phyloP scores from a whole-genome alignment of 495 filamentous ascomycete species.

The Aspergillus nanangensis region DNA sequence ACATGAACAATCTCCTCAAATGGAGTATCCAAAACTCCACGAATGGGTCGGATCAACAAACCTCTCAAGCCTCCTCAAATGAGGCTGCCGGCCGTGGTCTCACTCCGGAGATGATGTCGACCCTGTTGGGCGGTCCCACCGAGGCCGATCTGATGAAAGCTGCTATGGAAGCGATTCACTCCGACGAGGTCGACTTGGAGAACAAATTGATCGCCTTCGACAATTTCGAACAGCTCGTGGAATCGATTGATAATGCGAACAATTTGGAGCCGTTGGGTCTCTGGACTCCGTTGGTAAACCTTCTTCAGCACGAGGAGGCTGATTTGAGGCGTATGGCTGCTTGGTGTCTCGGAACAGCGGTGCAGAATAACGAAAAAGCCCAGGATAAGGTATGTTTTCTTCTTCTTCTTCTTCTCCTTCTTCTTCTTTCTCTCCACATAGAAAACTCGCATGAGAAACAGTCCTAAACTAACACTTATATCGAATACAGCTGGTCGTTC shows the following conservation, averaged over 20 bases:
- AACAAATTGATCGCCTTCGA: conserved; percentile 87
- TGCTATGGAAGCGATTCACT: conserved; percentile 68
- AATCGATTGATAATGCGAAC: conserved; percentile 92
- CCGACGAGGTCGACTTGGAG: conserved; percentile 60
- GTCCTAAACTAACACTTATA: conserved; percentile 14
- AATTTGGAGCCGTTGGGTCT: conserved; percentile 72
- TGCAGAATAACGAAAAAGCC: conserved; percentile 85
- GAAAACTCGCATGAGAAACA: background rate
- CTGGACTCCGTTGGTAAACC: conserved; percentile 72
- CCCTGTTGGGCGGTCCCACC: conserved; percentile 74
- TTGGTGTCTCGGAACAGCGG: conserved; percentile 90
- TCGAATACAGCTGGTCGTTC: conserved; percentile 49
- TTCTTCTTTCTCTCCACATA: background rate
- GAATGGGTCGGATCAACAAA: conserved; percentile 19
- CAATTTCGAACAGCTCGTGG: conserved; percentile 91
- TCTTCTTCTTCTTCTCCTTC: background rate
- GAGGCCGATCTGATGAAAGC: conserved; percentile 89
- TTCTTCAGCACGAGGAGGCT: conserved; percentile 61
- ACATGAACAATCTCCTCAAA: conserved; percentile 78
- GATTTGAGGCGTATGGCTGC: conserved; percentile 78
- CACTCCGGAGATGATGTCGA: conserved; percentile 60
- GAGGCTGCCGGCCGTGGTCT: conserved; percentile 40
- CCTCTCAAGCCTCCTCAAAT: conserved; percentile 26
- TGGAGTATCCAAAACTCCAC: conserved; percentile 85
- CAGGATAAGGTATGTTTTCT: conserved; percentile 61